Base-by-base conservation (phyloP, 495 filamentous ascomycete genomes). In the Aspergillus steynii region DNA sequence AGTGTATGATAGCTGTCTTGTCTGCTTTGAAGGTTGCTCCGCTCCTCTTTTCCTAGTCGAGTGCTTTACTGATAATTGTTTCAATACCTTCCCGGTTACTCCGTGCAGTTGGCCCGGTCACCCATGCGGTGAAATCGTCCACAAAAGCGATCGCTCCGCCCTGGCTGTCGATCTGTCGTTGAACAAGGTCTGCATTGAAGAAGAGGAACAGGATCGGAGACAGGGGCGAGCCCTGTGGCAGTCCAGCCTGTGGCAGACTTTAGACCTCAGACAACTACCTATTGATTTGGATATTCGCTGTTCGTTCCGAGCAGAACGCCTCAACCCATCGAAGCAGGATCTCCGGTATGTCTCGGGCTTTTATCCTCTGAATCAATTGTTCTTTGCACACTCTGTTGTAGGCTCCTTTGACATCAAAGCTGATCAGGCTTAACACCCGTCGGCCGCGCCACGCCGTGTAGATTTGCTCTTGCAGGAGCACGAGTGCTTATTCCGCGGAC, bases 361-460 rank as follows among this genome's bases (percentile, higher is more conserved):
- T 66, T 25, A 79, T 60, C 58, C 71, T 72, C 52, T 71, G 59
- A 46, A 74, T 47, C 48, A 76, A 49, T 63, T 65, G 61, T 62
- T 70, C 69, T 55, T 69, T 75, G 47, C 54, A 67, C 12, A 80
- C 74, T 5, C 71, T 60, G 47, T 79, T 78, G 58, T 77, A 80
- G 49, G 71, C 77, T 10, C 75, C 75, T 62, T 77, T 77, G 20
- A 77, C 71, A 66, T 80, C 72, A 52, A 78, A 78, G 57, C 63
- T 72, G 56, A 78, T 67, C 54, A 79, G n/a, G 47, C 65, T 74
- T 42, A 68, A 9, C 0, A 56, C 48, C 47, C 37, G 56, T 28
- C 50, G 50, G 15, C 53, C 47, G 29, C 65, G 50, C 70, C 48
- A 28, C 3, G 48, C 48, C 48, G 48, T 37, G 9, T 37, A 37